phyloP scores from a whole-genome alignment of 2,329 filamentous ascomycete genomes.

The Aaosphaeria arxii region DNA sequence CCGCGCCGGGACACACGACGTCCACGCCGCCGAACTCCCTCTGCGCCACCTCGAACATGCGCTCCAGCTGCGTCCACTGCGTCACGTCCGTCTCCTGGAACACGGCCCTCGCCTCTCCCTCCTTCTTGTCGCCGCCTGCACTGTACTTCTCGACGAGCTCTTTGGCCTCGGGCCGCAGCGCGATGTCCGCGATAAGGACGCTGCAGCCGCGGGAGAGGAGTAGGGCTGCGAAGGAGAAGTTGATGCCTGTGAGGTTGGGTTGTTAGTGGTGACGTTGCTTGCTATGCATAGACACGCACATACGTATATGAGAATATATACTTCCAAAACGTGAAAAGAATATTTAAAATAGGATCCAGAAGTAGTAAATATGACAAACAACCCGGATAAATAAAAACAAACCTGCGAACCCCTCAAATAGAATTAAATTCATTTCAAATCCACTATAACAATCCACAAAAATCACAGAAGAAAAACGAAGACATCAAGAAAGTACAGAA shows the following conservation, averaged over 20 bases:
- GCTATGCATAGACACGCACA: background rate
- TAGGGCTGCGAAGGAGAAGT: constrained; percentile 44
- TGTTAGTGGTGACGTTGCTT: background rate
- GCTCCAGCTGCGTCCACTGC: constrained; percentile 30
- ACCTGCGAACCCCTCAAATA: background rate
- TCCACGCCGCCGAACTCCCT: constrained; percentile 38
- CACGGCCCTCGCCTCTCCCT: constrained; percentile 33
- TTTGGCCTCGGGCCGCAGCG: constrained; percentile 47
- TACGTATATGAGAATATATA: background rate
- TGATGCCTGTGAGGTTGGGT: constrained; percentile 40
- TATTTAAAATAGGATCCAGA: no score
- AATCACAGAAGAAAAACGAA: no score
- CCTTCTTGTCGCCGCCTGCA: constrained; percentile 4
- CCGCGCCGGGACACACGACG: constrained; percentile 49
- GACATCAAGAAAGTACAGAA: no score
- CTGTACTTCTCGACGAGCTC: constrained; percentile 38
- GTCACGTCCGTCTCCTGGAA: constrained; percentile 46
- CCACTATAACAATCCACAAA: background rate
- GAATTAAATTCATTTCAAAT: background rate
- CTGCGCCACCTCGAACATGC: constrained; percentile 29
- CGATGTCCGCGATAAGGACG: constrained; percentile 48
- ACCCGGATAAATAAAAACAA: background rate
- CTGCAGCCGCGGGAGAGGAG: constrained; percentile 46
- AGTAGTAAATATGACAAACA: no score
- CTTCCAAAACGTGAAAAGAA: no score